Evolutionary conservation across 768 basidiomycete species (phyloP).

Genomic region (Pulveroboletus sp.): DNA sequence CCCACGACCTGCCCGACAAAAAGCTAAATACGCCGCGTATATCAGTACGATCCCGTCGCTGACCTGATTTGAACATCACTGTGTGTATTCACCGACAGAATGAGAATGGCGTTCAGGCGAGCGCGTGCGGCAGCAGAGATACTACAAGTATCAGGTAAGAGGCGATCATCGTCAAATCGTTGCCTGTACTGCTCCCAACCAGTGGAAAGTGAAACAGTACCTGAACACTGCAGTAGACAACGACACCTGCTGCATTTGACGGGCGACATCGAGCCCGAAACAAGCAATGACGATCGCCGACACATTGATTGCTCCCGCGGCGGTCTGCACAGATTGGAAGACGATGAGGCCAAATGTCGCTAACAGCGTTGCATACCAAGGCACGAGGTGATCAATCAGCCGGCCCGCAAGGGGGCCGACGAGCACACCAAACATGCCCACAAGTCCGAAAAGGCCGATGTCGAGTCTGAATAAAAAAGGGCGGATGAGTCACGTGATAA

Average conservation of each 20-base stretch:
- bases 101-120: constrained; percentile 70
- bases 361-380: constrained; percentile 72
- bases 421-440: constrained; percentile 68
- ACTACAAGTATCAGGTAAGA: constrained; percentile 4
- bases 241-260: constrained; percentile 72
- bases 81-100: constrained; percentile 51
- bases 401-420: constrained; percentile 67
- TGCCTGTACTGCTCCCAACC: neutral
- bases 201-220: constrained; percentile 29
- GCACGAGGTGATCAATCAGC: constrained; percentile 62
- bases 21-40: constrained; percentile 25
- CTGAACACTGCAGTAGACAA: constrained; percentile 55
- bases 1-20: constrained; percentile 84
- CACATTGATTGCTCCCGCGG: constrained; percentile 64
- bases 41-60: neutral
- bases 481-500: neutral
- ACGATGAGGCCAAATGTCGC: constrained; percentile 43
- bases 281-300: constrained; percentile 66
- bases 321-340: constrained; percentile 62
- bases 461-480: constrained; percentile 32
- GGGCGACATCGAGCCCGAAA: constrained; percentile 67
- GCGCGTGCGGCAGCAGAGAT: constrained; percentile 50
- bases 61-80: too few relatives aligned
- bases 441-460: constrained; percentile 71
- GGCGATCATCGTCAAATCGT: constrained; percentile 4